These are phyloP conservation scores for Paraphaeosphaeria minitans DNA, from an alignment of 2,329 filamentous ascomycete species.

Conservation along the genomic window DNA sequence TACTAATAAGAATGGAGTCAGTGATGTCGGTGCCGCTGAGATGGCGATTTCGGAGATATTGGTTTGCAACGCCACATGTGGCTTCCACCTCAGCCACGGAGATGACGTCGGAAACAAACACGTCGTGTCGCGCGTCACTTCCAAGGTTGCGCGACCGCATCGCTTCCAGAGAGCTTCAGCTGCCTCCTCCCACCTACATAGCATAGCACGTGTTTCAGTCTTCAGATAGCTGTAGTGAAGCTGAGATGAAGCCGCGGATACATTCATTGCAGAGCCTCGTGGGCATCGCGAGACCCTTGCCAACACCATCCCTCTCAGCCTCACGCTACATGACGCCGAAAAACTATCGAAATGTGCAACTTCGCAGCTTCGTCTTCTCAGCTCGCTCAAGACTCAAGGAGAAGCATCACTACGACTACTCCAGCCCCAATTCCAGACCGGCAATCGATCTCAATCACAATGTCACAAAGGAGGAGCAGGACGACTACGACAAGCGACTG, in stretches of 20 bases:
- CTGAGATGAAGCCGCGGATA: slow-evolving; percentile 40
- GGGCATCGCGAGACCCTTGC: slow-evolving; percentile 22
- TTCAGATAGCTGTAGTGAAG: neutral
- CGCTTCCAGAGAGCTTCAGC: neutral
- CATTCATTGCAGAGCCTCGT: slow-evolving; percentile 28
- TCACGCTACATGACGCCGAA: neutral
- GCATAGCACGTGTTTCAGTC: neutral
- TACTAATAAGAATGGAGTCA: neutral
- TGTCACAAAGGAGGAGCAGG: slow-evolving; percentile 52
- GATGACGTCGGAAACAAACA: slow-evolving; percentile 1
- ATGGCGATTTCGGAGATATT: neutral
- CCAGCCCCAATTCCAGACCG: slow-evolving; percentile 43
- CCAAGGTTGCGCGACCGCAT: neutral
- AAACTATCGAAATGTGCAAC: slow-evolving; percentile 7
- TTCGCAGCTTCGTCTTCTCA: slow-evolving; percentile 21
- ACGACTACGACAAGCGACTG: slow-evolving; percentile 51
- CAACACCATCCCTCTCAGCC: slow-evolving; percentile 14
- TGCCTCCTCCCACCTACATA: neutral
- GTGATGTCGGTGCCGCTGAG: neutral
- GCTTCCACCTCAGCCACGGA: neutral
- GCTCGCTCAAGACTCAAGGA: slow-evolving; percentile 16
- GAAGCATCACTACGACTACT: slow-evolving; percentile 27
- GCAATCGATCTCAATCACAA: slow-evolving; percentile 51
- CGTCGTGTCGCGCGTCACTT: slow-evolving; percentile 2
- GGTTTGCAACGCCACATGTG: neutral